Percentiles rank a stretch among this genome's conserved stretches.
Evolutionary conservation across 2,329 filamentous ascomycete species (phyloP).

Genomic region (Phyllosticta citrichinensis): DNA sequence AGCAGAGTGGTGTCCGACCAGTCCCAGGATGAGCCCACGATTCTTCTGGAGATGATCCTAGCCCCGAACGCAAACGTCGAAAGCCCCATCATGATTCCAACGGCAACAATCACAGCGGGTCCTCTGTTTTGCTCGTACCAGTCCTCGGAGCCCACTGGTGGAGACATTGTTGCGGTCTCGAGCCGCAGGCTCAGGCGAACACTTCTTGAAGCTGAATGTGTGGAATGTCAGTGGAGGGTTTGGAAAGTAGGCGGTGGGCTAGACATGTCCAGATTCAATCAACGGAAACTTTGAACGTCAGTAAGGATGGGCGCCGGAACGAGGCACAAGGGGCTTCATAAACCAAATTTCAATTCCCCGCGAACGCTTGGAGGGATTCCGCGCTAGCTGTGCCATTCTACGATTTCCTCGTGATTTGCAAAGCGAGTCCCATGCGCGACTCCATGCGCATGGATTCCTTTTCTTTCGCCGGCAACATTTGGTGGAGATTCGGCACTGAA

Average conservation of each 20-base stretch:
- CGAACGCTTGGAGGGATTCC: not conserved
- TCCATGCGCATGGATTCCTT: not conserved
- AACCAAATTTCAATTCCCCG: not conserved
- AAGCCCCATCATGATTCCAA: not conserved
- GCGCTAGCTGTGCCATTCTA: not conserved
- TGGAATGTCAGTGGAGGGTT: not conserved
- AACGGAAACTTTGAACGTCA: not conserved
- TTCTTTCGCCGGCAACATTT: not conserved
- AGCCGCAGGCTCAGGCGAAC: not conserved
- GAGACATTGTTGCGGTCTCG: not conserved
- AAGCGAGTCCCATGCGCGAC: not conserved
- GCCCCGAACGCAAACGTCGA: not conserved
- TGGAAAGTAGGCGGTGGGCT: not conserved
- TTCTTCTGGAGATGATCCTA: constrained; percentile 1
- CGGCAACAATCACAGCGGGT: not conserved
- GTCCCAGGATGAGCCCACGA: constrained; percentile 1
- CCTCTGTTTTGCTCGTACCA: not conserved
- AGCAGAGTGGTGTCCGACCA: not conserved
- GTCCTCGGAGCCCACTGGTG: not conserved
- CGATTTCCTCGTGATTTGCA: not conserved
- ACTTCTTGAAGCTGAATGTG: not conserved
- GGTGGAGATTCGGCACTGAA: not conserved
- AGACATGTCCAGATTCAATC: not conserved
- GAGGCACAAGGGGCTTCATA: not conserved
- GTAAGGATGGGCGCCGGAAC: not conserved